These are phyloP conservation scores for Monilinia laxa DNA, from an alignment of 2,329 filamentous ascomycete genomes.

Conservation along the genomic window DNA sequence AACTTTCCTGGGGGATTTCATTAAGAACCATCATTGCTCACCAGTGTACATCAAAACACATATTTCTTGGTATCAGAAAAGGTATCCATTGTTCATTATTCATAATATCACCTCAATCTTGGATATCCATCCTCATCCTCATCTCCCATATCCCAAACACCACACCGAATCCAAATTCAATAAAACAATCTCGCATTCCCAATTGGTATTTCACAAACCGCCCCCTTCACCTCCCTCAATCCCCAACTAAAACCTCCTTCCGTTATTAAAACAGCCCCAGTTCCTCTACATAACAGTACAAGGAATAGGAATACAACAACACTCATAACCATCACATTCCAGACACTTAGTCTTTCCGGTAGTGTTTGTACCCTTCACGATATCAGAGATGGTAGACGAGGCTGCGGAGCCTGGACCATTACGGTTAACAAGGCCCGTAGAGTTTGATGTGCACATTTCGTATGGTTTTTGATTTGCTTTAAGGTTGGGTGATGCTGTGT, in stretches of 20 bases:
- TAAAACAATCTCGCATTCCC: neutral
- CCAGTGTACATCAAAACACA: neutral
- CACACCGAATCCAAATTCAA: neutral
- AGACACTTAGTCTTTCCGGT: conserved; percentile 50
- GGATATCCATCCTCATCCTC: neutral
- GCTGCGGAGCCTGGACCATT: conserved; percentile 23
- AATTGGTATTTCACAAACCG: neutral
- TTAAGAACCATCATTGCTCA: neutral
- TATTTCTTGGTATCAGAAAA: neutral
- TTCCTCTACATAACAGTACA: conserved; percentile 49
- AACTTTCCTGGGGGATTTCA: neutral
- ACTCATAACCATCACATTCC: conserved; percentile 52
- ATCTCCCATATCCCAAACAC: neutral
- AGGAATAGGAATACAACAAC: conserved; percentile 53
- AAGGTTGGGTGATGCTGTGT: neutral
- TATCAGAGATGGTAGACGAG: conserved; percentile 49
- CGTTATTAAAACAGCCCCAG: neutral
- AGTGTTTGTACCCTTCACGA: conserved; percentile 49
- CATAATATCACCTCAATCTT: neutral
- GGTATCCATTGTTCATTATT: conserved; percentile 17
- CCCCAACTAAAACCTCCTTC: neutral
- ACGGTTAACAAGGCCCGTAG: conserved; percentile 20
- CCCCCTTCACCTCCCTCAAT: neutral
- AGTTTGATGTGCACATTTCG: conserved; percentile 25
- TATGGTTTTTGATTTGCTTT: neutral